phyloP scores from a whole-genome alignment of 169 alveolate genomes.

The Theileria equi region DNA sequence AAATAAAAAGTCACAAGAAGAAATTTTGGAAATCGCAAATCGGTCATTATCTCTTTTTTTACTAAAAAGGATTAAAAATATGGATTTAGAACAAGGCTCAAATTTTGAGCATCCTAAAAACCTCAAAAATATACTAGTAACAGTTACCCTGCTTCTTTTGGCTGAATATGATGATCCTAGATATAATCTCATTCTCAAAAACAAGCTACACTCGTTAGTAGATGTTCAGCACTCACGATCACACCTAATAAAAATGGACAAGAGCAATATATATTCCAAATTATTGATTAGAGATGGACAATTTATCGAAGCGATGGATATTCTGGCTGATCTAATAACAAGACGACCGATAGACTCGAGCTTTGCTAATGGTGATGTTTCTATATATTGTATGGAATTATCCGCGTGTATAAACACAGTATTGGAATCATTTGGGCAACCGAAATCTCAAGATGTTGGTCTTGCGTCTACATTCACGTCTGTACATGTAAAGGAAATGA shows the following conservation, averaged over 20 bases:
- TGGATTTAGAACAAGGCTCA: neutral
- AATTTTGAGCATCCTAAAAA: conserved; percentile 9
- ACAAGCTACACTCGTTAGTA: conserved; percentile 24
- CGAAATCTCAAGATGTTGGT: neutral
- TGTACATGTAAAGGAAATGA: conserved; percentile 24
- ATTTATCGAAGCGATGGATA: conserved; percentile 53
- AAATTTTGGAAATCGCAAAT: conserved; percentile 49
- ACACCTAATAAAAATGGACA: conserved; percentile 51
- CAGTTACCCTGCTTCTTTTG: conserved; percentile 36
- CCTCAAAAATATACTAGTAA: conserved; percentile 21
- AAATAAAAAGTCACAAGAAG: conserved; percentile 6
- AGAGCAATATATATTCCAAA: conserved; percentile 51
- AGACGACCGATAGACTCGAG: neutral
- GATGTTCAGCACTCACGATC: conserved; percentile 28
- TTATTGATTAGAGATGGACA: conserved; percentile 40
- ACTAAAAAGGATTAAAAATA: conserved; percentile 14
- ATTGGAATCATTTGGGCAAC: conserved; percentile 18
- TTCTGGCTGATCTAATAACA: conserved; percentile 38
- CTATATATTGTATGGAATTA: conserved; percentile 13
- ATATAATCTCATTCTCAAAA: conserved; percentile 36
- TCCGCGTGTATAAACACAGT: conserved; percentile 46
- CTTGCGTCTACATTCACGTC: neutral
- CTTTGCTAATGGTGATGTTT: neutral
- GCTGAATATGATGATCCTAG: conserved; percentile 62
- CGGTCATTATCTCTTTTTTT: conserved; percentile 44